Evolutionary conservation across 208 protist genomes (phyloP), one percentile per base, ranked within the genome.

Genomic region (Spongospora subterranea): DNA sequence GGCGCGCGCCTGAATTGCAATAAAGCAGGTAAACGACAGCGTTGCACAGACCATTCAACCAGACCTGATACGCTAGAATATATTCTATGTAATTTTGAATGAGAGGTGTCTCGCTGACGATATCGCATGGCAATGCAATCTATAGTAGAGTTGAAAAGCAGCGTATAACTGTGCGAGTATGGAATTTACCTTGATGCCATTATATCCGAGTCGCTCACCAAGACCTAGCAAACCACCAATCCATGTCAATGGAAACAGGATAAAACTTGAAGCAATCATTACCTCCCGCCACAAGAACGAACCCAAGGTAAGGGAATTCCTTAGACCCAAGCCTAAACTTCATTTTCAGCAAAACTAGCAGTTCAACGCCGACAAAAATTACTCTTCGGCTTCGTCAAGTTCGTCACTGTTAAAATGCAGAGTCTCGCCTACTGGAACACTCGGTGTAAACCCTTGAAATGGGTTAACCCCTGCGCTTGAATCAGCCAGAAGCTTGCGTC

Each of bases 151-250:
- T 43, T 20, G 71, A 45, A 35, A 82, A 43, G 71, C 17, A 43
- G n/a, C 13, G 6, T 20, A 35, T 82, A 35, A 35, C 71, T 40
- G 71, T 29, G 29, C 54, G 71, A 45, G n/a, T 20, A 82, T 35
- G 17, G 11, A 39, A 0, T 13, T 38, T 0, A 97, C 90, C 91
- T 98, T 98, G 90, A 97, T 97, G 46, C 95, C 95, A 0, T 94
- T 93, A 93, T 95, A 97, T 53, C 97, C 97, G 0, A 98, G 95
- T 0, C 97, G 95, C 94, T 98, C 96, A 13, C 97, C 97, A 32
- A 98, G 93, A 0, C 97, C 96, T 35, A 46, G 40, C 39, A 77
- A 90, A 0, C 41, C 0, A 54, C 35, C 17, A 45, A 41, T 29
- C 13, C 35, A 40, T 40, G 20, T n/a, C 0, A 90, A 90, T 35